phyloP scores from a whole-genome alignment of 768 basidiomycete species.

The Russula dissimulans region DNA sequence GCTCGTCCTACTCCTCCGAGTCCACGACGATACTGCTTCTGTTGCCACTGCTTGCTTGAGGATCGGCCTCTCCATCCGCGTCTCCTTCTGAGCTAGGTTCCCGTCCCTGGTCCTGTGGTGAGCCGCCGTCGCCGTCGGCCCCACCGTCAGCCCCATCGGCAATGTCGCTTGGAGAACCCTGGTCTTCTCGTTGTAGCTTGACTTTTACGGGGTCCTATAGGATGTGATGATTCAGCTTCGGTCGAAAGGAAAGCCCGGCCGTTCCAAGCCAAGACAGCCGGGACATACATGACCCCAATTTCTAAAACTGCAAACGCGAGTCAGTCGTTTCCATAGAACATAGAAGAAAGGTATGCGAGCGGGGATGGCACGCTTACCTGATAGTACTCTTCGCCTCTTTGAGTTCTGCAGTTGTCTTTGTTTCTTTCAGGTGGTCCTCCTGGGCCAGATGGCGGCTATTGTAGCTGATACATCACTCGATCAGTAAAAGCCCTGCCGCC shows the following conservation, averaged over 20 bases:
- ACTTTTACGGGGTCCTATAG: conserved; percentile 26
- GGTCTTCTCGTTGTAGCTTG: conserved; percentile 18
- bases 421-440: conserved; percentile 27
- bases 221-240: background rate
- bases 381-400: conserved; percentile 28
- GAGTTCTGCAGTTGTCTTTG: conserved; percentile 25
- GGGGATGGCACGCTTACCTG: conserved; percentile 21
- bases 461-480: conserved; percentile 18
- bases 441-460: conserved; percentile 27
- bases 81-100: background rate
- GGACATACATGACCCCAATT: conserved; percentile 29
- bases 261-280: too few species aligned
- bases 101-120: background rate
- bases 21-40: background rate
- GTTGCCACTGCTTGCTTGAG: background rate
- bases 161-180: background rate
- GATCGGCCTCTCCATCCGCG: conserved; percentile 3
- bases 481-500: background rate
- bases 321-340: too few species aligned
- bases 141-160: background rate
- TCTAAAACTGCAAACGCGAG: conserved; percentile 20
- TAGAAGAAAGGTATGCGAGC: too few species aligned
- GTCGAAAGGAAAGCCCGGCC: too few species aligned
- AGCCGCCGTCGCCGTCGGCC: background rate
- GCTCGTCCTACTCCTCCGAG: conserved; percentile 1